A percentile compares a stretch with the other conserved stretches of the same genome.
Conservation (phyloP, 2,329 filamentous ascomycete genomes). For the Neopestalotiopsis rosae region DNA sequence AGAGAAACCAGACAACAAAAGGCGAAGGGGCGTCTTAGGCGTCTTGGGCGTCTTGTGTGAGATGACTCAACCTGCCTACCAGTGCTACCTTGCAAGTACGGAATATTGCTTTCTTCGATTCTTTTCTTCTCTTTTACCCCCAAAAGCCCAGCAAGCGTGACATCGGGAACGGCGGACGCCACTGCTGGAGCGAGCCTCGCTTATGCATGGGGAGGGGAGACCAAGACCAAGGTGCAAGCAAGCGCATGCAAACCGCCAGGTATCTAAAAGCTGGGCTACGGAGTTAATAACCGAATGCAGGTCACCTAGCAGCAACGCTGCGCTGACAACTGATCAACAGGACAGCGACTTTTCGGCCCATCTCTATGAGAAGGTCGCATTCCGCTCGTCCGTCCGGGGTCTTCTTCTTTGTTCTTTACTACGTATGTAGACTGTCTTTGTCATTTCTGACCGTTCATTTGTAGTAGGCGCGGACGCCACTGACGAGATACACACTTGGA, state of each 20-base stretch:
- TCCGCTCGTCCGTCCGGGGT: not conserved
- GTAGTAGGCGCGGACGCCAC: not conserved
- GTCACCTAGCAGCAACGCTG: not conserved
- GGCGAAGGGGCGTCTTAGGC: not conserved
- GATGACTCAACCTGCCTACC: no score
- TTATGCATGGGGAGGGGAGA: slow-evolving; percentile 4
- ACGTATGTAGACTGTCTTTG: not conserved
- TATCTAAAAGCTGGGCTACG: not conserved
- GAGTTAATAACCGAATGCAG: slow-evolving; percentile 2
- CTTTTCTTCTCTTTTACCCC: not conserved
- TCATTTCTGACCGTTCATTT: not conserved
- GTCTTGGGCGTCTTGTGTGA: no score
- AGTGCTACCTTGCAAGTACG: no score
- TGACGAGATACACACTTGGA: not conserved
- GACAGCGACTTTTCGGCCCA: not conserved
- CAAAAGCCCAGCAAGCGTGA: not conserved
- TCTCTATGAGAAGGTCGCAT: not conserved
- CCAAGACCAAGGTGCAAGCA: not conserved
- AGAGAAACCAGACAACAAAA: not conserved
- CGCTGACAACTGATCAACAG: not conserved
- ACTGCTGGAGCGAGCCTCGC: slow-evolving; percentile 5
- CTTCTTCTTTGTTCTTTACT: not conserved
- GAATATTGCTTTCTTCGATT: no score
- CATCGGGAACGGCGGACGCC: not conserved
- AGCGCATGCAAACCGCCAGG: not conserved